Conservation (phyloP, 2,329 filamentous ascomycete genomes). For the Neopestalotiopsis clavispora region DNA sequence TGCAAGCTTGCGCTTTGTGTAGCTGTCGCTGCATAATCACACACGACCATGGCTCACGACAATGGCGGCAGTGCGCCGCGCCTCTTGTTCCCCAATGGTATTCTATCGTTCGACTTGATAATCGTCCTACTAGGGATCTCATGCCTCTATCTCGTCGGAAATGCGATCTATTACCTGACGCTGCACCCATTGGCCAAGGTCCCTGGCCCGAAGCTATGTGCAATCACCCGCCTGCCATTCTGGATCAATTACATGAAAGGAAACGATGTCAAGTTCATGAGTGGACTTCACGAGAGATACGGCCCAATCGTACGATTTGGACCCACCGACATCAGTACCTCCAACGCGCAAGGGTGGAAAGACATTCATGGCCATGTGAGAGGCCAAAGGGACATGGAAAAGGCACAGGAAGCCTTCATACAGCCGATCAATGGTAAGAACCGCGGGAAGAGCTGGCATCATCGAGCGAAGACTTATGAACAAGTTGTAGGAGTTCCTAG, state of each 20-base stretch:
- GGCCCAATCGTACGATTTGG: conserved; percentile 28
- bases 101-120: background rate
- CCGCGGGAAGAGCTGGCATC: background rate
- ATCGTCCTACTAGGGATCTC: background rate
- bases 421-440: conserved; percentile 26
- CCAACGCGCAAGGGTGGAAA: conserved; percentile 27
- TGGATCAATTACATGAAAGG: conserved; percentile 27
- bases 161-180: conserved; percentile 27
- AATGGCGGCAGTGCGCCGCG: background rate
- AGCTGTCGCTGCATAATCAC: background rate
- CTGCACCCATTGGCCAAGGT: conserved; percentile 29
- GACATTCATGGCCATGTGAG: conserved; percentile 25
- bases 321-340: conserved; percentile 28
- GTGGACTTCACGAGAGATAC: conserved; percentile 26
- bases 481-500: conserved; percentile 20
- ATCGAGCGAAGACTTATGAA: background rate
- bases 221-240: conserved; percentile 29
- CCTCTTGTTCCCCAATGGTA: background rate
- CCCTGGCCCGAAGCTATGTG: conserved; percentile 26
- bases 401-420: conserved; percentile 22
- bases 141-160: conserved; percentile 17
- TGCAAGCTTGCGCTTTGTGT: background rate
- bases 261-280: conserved; percentile 27
- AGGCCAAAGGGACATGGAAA: conserved; percentile 15
- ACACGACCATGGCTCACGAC: background rate